phyloP scores from a whole-genome alignment of 495 filamentous ascomycete species.

The Podospora anserina region DNA sequence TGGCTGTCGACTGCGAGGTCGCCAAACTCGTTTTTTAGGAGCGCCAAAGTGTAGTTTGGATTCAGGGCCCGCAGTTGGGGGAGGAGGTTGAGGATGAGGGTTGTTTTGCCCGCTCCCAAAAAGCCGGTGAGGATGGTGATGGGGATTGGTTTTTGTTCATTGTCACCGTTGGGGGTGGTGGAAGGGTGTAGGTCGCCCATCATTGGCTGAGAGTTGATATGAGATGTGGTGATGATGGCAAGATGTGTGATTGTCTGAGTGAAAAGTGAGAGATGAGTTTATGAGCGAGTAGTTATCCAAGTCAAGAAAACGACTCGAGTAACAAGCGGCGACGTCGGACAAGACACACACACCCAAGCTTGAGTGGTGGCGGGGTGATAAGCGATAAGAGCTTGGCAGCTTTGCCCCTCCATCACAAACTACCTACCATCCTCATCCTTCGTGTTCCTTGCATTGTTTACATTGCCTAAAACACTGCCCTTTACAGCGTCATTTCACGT shows the following conservation, averaged over 20 bases:
- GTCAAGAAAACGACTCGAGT: not conserved
- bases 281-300: not conserved
- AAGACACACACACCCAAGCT: not conserved
- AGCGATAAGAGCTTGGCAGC: not conserved
- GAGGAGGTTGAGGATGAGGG: constrained; percentile 82
- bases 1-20: constrained; percentile 91
- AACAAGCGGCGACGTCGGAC: not conserved
- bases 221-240: not conserved
- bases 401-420: not conserved
- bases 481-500: not conserved
- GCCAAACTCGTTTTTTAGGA: constrained; percentile 97
- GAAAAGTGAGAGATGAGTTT: not conserved
- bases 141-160: constrained; percentile 57
- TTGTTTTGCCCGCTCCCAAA: constrained; percentile 91
- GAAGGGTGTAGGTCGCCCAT: constrained; percentile 5
- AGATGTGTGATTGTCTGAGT: no score
- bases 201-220: not conserved
- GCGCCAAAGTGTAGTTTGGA: constrained; percentile 75
- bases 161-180: constrained; percentile 5
- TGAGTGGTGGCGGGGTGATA: not conserved
- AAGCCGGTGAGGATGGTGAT: constrained; percentile 96
- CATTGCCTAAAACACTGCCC: not conserved
- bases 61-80: constrained; percentile 70
- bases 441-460: not conserved
- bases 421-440: not conserved